These are phyloP conservation scores for Acanthamoeba triangularis DNA, from an alignment of 208 protist genomes.

Conservation along the genomic window DNA sequence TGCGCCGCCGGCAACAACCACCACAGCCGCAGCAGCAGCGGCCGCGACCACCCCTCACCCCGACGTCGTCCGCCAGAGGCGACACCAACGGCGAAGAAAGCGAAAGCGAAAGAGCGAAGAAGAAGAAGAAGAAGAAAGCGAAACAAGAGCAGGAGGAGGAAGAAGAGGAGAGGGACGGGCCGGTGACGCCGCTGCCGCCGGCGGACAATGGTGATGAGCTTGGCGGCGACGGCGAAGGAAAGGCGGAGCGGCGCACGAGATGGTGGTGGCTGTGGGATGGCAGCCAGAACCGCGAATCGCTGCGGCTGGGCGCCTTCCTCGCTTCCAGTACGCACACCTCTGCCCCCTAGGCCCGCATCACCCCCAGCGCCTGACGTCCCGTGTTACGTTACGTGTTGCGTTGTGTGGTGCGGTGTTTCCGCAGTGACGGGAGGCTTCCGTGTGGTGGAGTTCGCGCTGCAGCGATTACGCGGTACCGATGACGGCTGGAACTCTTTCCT, in stretches of 20 bases:
- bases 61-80: neutral
- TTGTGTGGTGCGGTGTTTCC: neutral
- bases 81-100: neutral
- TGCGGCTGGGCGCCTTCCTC: conserved; percentile 36
- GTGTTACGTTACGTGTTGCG: no score
- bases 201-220: neutral
- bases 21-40: no score
- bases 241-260: neutral
- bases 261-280: neutral
- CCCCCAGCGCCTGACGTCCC: neutral
- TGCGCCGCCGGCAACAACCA: neutral
- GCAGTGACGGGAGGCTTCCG: conserved; percentile 43
- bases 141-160: neutral
- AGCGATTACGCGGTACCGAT: neutral
- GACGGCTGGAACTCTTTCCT: conserved; percentile 36
- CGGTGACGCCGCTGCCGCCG: neutral
- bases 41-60: no score
- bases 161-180: neutral
- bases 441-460: neutral
- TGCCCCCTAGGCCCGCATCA: neutral
- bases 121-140: neutral
- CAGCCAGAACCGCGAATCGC: neutral
- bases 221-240: neutral
- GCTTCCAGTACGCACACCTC: neutral
- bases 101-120: neutral